Conservation (phyloP, 2,329 filamentous ascomycete species). For the Pseudogymnoascus sp. region DNA sequence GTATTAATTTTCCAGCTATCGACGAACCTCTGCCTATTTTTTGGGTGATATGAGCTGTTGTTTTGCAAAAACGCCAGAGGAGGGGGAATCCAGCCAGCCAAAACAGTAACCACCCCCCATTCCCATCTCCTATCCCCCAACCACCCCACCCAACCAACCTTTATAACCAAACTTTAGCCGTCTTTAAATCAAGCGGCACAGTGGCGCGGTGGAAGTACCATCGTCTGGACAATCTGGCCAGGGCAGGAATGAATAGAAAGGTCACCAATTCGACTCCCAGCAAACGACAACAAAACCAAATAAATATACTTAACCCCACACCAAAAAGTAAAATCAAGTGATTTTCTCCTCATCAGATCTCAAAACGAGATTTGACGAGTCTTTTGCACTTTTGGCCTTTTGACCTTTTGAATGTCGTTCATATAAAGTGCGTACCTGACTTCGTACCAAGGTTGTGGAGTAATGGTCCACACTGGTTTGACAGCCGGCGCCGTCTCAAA, state of each 20-base stretch:
- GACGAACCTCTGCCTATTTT: neutral
- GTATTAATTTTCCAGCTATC: neutral
- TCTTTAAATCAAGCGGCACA: constrained; percentile 4
- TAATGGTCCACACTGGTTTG: neutral
- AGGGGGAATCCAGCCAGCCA: neutral
- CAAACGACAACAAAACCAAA: neutral
- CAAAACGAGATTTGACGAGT: neutral
- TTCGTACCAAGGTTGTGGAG: neutral
- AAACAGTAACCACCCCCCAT: neutral
- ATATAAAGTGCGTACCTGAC: neutral
- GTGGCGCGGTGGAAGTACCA: constrained; percentile 1
- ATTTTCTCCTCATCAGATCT: constrained; percentile 1
- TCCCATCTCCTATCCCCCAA: neutral
- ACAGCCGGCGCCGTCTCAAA: neutral
- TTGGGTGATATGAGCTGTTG: neutral
- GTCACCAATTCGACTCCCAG: neutral
- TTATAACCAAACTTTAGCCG: neutral
- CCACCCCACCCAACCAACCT: neutral
- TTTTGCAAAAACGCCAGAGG: neutral
- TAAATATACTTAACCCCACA: neutral
- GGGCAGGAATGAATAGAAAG: constrained; percentile 3
- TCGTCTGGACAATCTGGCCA: constrained; percentile 7
- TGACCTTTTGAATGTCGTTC: neutral
- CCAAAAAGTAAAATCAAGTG: constrained; percentile 5
- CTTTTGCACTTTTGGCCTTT: neutral